phyloP scores from a whole-genome alignment of 2,329 filamentous ascomycete genomes.

The Penicillium digitatum region DNA sequence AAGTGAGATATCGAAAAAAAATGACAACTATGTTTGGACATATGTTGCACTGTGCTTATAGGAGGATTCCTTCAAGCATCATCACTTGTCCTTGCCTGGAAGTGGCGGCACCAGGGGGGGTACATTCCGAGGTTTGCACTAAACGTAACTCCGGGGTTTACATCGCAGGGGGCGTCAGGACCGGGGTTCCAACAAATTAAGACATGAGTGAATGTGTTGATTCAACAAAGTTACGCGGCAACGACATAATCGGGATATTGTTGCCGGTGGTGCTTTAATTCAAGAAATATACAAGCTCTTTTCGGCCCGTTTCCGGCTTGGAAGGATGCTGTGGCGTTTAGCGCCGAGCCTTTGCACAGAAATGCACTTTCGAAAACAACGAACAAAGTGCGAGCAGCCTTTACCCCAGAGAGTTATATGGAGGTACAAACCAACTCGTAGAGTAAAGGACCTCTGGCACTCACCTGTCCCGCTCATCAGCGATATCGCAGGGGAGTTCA shows the following conservation, averaged over 20 bases:
- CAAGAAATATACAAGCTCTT: background rate
- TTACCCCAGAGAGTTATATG: background rate
- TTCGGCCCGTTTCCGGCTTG: conserved; percentile 2
- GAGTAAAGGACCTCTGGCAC: conserved; percentile 18
- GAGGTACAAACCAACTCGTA: background rate
- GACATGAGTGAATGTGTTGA: background rate
- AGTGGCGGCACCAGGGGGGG: background rate
- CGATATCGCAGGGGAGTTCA: background rate
- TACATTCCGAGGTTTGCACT: background rate
- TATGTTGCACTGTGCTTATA: background rate
- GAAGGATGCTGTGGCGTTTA: background rate
- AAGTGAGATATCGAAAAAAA: background rate
- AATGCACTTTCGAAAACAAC: background rate
- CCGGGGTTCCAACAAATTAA: background rate
- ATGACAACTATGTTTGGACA: background rate
- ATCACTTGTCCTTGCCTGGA: background rate
- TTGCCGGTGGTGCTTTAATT: background rate
- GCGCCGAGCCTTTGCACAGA: background rate
- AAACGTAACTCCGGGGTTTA: conserved; percentile 4
- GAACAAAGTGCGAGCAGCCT: background rate
- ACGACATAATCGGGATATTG: background rate
- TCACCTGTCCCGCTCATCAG: background rate
- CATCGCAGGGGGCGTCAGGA: background rate
- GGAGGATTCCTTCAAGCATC: background rate
- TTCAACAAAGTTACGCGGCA: background rate